Percentiles rank a stretch among this genome's conserved stretches.
phyloP scores from a whole-genome alignment of 345 rosid species.

The Boechera stricta region DNA sequence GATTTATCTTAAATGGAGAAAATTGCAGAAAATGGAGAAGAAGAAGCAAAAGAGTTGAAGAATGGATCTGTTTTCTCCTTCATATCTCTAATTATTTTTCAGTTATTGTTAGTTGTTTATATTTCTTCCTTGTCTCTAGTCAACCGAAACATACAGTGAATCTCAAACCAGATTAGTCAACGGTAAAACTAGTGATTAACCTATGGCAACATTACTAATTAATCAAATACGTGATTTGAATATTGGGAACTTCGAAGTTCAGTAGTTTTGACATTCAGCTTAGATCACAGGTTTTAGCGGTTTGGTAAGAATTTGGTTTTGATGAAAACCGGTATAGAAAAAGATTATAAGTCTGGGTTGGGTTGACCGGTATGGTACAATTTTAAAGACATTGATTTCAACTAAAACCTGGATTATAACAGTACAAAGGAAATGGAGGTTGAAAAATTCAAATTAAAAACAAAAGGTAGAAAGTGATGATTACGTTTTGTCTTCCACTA shows the following conservation, averaged over 20 bases:
- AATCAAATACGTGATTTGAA: neutral
- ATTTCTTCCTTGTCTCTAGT: neutral
- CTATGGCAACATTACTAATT: neutral
- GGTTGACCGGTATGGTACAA: conserved; percentile 7
- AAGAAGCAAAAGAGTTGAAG: conserved; percentile 70
- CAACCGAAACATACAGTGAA: conserved; percentile 8
- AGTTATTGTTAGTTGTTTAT: neutral
- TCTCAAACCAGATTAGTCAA: conserved; percentile 27
- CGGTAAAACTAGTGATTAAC: conserved; percentile 29
- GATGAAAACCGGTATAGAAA: neutral
- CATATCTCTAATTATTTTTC: neutral
- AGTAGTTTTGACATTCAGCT: neutral
- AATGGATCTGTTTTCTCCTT: conserved; percentile 28
- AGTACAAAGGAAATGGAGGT: conserved; percentile 11
- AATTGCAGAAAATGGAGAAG: conserved; percentile 72
- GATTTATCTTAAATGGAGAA: conserved; percentile 90
- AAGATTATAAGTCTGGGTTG: neutral
- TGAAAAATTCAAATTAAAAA: conserved; percentile 36
- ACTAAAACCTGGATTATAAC: conserved; percentile 15
- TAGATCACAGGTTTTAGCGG: neutral
- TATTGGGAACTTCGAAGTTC: neutral
- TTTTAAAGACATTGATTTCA: neutral
- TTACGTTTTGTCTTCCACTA: conserved; percentile 50
- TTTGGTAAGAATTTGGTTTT: conserved; percentile 1
- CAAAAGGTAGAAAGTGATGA: conserved; percentile 42